Percentiles rank a stretch among this genome's conserved stretches.
Conservation (phyloP, 208 protist species). For the Leishmania mexicana region DNA sequence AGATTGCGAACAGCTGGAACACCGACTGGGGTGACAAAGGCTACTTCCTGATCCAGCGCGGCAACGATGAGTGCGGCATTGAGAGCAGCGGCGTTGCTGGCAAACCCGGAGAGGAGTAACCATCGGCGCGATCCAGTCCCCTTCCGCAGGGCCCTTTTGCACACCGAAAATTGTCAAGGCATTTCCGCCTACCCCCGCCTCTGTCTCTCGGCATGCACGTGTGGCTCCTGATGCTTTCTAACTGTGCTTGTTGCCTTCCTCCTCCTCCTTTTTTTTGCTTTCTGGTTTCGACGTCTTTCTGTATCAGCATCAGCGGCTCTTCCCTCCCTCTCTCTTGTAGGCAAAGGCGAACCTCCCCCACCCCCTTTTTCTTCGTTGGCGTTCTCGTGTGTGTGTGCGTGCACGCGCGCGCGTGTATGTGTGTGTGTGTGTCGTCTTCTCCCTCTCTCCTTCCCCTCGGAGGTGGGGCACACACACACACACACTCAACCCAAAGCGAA, state of each 20-base stretch:
- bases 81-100: slow-evolving; percentile 65
- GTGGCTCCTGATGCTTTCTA: slow-evolving; percentile 2
- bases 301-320: background rate
- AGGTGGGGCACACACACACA: no score
- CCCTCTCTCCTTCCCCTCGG: background rate
- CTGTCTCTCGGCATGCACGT: background rate
- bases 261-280: slow-evolving; percentile 2
- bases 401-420: background rate
- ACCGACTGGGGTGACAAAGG: slow-evolving; percentile 87
- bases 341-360: background rate
- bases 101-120: slow-evolving; percentile 26
- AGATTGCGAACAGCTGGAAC: slow-evolving; percentile 92
- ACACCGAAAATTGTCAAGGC: slow-evolving; percentile 8
- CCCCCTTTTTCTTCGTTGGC: background rate
- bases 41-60: slow-evolving; percentile 81
- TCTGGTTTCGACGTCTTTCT: slow-evolving; percentile 9
- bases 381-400: background rate
- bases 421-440: background rate
- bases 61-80: slow-evolving; percentile 83
- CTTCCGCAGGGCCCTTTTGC: background rate
- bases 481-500: no score
- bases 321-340: background rate
- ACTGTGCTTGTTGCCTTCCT: background rate
- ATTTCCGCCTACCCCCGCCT: slow-evolving; percentile 15
- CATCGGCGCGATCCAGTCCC: background rate